These are phyloP conservation scores for Halophytophthora polymorphica DNA, from an alignment of 352 stramenopile species.

Conservation along the genomic window DNA sequence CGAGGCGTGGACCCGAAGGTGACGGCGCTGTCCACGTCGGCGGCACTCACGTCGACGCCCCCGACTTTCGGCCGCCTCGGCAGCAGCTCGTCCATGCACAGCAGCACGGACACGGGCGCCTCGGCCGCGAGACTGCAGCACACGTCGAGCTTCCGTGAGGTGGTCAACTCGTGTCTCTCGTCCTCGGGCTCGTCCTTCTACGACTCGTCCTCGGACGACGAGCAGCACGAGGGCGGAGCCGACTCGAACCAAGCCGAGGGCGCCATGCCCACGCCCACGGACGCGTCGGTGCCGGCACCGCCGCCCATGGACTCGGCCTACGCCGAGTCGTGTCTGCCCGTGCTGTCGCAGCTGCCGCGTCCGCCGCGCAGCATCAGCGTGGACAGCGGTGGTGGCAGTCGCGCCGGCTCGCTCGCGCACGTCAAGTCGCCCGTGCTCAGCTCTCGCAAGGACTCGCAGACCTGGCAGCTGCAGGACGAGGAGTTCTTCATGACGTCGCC, in stretches of 20 bases:
- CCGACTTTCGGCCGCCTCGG: slow-evolving; percentile 26
- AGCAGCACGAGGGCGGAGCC: slow-evolving; percentile 27
- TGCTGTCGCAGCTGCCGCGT: slow-evolving; percentile 40
- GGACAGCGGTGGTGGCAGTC: slow-evolving; percentile 31
- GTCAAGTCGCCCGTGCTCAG: slow-evolving; percentile 61
- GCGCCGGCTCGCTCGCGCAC: slow-evolving; percentile 24
- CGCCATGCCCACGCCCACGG: slow-evolving; percentile 2
- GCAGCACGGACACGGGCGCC: not conserved
- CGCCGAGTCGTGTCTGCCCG: slow-evolving; percentile 40
- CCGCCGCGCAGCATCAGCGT: slow-evolving; percentile 43
- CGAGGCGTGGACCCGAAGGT: slow-evolving; percentile 11
- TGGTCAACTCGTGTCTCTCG: slow-evolving; percentile 44
- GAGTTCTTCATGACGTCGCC: slow-evolving; percentile 60
- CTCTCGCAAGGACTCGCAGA: slow-evolving; percentile 58
- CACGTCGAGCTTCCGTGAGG: slow-evolving; percentile 39
- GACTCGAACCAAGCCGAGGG: slow-evolving; percentile 16
- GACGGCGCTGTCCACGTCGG: slow-evolving; percentile 16
- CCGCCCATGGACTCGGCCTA: slow-evolving; percentile 38
- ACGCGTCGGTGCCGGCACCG: slow-evolving; percentile 12
- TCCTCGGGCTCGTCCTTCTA: slow-evolving; percentile 53
- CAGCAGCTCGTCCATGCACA: slow-evolving; percentile 21
- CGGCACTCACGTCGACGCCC: slow-evolving; percentile 5
- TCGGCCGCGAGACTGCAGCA: slow-evolving; percentile 23
- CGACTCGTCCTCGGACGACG: slow-evolving; percentile 45
- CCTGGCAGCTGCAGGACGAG: slow-evolving; percentile 69